Evolutionary conservation across 108 stramenopile species (phyloP).

Genomic region (Nitzschia sp.): DNA sequence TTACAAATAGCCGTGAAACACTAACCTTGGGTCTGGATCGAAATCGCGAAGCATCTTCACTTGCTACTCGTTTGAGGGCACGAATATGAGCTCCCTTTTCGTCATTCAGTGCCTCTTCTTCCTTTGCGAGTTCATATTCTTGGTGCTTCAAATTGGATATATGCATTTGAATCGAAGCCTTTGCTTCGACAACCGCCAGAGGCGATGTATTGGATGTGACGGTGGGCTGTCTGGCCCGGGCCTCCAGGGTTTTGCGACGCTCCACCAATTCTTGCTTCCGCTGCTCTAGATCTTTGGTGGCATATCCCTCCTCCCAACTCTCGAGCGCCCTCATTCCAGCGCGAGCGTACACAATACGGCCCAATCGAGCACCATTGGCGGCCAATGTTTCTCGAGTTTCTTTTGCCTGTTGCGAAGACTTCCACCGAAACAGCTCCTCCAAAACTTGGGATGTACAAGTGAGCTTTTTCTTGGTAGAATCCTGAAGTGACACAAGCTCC

Average conservation of each 20-base stretch:
- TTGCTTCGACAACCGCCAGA: conserved; percentile 51
- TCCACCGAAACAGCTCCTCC: conserved; percentile 59
- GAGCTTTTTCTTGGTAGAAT: conserved; percentile 19
- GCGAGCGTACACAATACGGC: conserved; percentile 60
- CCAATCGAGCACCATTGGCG: conserved; percentile 77
- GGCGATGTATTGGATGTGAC: conserved; percentile 12
- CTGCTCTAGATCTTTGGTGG: conserved; percentile 45
- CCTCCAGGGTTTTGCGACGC: conserved; percentile 45
- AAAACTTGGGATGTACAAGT: conserved; percentile 33
- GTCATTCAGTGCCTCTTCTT: conserved; percentile 64
- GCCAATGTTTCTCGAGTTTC: conserved; percentile 66
- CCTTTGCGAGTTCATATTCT: conserved; percentile 56
- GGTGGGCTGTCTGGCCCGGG: conserved; percentile 13
- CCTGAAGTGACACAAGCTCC: conserved; percentile 38
- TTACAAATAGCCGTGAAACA: background rate
- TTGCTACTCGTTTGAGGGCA: conserved; percentile 72
- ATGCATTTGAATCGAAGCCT: conserved; percentile 68
- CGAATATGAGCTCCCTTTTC: conserved; percentile 79
- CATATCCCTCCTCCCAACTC: conserved; percentile 85
- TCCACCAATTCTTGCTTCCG: conserved; percentile 41
- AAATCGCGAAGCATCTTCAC: conserved; percentile 83
- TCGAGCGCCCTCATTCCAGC: conserved; percentile 60
- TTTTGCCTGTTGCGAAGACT: conserved; percentile 48
- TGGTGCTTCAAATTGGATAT: conserved; percentile 49
- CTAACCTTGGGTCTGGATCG: conserved; percentile 63